These are phyloP conservation scores for Pythium plurisporium DNA, from an alignment of 352 stramenopile species.

Conservation along the genomic window DNA sequence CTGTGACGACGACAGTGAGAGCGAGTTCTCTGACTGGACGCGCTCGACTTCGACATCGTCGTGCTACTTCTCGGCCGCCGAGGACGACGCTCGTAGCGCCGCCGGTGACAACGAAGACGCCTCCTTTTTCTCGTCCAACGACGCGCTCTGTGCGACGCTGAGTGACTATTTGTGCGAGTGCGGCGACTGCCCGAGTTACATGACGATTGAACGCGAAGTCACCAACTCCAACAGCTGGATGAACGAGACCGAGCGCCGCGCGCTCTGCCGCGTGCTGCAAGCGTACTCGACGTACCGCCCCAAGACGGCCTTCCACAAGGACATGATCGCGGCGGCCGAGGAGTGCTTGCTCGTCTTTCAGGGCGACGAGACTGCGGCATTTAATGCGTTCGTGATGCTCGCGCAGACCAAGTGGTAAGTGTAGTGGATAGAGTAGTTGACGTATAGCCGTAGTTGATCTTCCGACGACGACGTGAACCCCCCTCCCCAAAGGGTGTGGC, in stretches of 20 bases:
- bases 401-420: conserved; percentile 24
- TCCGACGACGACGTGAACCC: background rate
- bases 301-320: conserved; percentile 19
- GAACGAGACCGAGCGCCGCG: conserved; percentile 29
- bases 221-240: conserved; percentile 34
- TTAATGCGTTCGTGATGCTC: conserved; percentile 28
- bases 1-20: conserved; percentile 14
- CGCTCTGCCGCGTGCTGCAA: conserved; percentile 26
- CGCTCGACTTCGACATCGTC: conserved; percentile 22
- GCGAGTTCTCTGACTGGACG: conserved; percentile 23
- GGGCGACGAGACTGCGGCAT: conserved; percentile 28
- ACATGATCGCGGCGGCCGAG: conserved; percentile 30
- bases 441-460: too few species aligned
- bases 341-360: conserved; percentile 32
- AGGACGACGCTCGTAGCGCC: conserved; percentile 9
- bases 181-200: conserved; percentile 21
- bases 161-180: conserved; percentile 24
- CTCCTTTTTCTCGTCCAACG: conserved; percentile 7
- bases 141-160: conserved; percentile 5
- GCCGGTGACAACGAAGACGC: background rate
- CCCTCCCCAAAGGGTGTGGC: background rate
- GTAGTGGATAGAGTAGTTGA: too few species aligned
- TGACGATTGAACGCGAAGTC: conserved; percentile 25
- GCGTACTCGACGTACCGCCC: conserved; percentile 26
- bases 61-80: conserved; percentile 24